Evolutionary conservation across 2,329 filamentous ascomycete species (phyloP).

Genomic region (Metarhizium rileyi): DNA sequence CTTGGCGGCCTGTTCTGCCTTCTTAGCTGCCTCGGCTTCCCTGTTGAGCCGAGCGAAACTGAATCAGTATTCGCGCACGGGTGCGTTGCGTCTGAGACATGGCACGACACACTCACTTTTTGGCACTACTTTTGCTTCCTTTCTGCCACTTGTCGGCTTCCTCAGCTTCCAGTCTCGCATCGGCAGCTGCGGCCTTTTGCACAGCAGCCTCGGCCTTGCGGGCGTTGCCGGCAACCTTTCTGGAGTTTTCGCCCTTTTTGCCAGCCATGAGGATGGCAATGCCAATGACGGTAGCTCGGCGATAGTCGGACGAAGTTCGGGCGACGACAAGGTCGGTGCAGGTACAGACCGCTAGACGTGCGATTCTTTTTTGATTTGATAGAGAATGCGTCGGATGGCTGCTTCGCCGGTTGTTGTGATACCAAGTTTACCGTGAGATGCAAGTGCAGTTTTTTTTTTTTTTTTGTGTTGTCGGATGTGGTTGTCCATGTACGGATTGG

Average conservation of each 20-base stretch:
- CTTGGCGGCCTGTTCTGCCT: conserved; percentile 78
- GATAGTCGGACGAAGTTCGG: conserved; percentile 5
- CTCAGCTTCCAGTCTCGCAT: conserved; percentile 52
- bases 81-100: neutral
- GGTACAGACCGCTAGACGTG: neutral
- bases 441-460: neutral
- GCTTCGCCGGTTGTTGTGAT: conserved; percentile 1
- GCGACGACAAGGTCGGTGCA: neutral
- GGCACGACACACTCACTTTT: conserved; percentile 56
- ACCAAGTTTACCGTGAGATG: conserved; percentile 1
- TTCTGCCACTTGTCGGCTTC: conserved; percentile 76
- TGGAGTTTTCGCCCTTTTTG: conserved; percentile 74
- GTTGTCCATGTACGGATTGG: neutral
- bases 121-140: conserved; percentile 73
- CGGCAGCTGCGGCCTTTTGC: conserved; percentile 62
- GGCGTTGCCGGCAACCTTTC: conserved; percentile 84
- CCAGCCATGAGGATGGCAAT: conserved; percentile 47
- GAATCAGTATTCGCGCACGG: neutral
- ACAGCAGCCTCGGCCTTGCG: conserved; percentile 85
- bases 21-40: conserved; percentile 45
- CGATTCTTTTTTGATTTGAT: neutral
- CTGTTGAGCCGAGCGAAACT: conserved; percentile 10
- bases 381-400: conserved; percentile 1
- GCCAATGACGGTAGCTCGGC: conserved; percentile 7
- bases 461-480: neutral